Conservation (phyloP, 352 stramenopile species). For the Pythium diclinum region DNA sequence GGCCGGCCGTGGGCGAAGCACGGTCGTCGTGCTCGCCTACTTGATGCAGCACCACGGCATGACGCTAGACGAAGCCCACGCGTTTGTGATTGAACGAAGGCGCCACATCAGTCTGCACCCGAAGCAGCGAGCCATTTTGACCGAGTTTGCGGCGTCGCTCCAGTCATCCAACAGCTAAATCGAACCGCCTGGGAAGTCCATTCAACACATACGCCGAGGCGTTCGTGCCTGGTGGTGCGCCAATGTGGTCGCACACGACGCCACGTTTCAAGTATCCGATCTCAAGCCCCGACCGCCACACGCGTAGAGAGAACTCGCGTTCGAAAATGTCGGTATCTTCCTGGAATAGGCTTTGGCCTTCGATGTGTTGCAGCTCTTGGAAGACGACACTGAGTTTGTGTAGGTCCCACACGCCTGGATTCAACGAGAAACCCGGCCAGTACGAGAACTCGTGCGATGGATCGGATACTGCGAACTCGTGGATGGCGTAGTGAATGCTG, state of each 20-base stretch:
- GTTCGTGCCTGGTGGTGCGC: constrained; percentile 28
- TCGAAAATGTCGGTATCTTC: constrained; percentile 37
- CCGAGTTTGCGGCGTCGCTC: constrained; percentile 31
- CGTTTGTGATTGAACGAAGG: constrained; percentile 49
- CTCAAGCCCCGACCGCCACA: constrained; percentile 33
- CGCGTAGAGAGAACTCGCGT: constrained; percentile 28
- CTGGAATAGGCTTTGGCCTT: constrained; percentile 21
- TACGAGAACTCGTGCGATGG: constrained; percentile 37
- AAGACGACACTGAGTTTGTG: constrained; percentile 11
- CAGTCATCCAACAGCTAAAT: constrained; percentile 7
- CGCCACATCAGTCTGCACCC: constrained; percentile 63
- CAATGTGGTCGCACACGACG: constrained; percentile 30
- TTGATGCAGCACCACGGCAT: constrained; percentile 58
- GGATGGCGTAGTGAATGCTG: constrained; percentile 37
- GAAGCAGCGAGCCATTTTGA: constrained; percentile 53
- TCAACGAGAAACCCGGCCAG: constrained; percentile 69
- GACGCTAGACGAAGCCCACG: constrained; percentile 52
- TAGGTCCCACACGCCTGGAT: constrained; percentile 55
- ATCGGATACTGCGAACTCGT: constrained; percentile 49
- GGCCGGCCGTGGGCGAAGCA: constrained; percentile 69
- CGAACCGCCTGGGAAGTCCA: constrained; percentile 36
- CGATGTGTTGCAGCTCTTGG: not conserved
- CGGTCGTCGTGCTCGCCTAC: constrained; percentile 70
- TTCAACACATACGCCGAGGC: constrained; percentile 47
- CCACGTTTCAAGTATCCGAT: constrained; percentile 27